A percentile compares a stretch with the other conserved stretches of the same genome.
phyloP scores from a whole-genome alignment of 495 filamentous ascomycete species.

The Rostrohypoxylon terebratum region DNA sequence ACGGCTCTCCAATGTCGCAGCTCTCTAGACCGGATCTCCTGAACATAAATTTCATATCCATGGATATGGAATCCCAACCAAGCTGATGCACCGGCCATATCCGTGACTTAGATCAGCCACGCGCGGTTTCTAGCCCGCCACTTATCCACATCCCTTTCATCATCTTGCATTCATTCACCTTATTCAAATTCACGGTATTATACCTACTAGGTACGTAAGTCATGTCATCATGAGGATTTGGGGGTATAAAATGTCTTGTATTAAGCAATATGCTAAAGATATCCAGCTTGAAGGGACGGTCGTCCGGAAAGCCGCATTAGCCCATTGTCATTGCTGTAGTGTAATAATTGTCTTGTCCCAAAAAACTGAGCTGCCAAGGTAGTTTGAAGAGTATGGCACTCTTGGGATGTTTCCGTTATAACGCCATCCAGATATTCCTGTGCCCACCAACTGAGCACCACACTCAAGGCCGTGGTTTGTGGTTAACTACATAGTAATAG shows the following conservation, averaged over 20 bases:
- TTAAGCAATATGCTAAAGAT: not conserved
- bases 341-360: not conserved
- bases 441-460: conserved; percentile 2
- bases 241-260: not conserved
- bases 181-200: not conserved
- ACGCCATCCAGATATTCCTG: not conserved
- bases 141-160: not conserved
- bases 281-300: not conserved
- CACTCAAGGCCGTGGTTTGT: not conserved
- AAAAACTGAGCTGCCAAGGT: not conserved
- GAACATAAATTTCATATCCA: not conserved
- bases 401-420: not conserved
- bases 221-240: not conserved
- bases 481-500: not conserved
- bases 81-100: not conserved
- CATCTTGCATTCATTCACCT: not conserved
- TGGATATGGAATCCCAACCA: not conserved
- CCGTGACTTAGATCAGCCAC: not conserved
- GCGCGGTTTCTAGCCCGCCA: not conserved
- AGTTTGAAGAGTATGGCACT: not conserved
- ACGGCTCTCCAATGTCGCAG: not conserved
- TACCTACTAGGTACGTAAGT: not conserved
- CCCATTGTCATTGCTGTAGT: not conserved
- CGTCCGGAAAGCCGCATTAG: not conserved
- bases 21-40: not conserved